Evolutionary conservation across 2,329 filamentous ascomycete species (phyloP).

Genomic region (Oidium heveae): DNA sequence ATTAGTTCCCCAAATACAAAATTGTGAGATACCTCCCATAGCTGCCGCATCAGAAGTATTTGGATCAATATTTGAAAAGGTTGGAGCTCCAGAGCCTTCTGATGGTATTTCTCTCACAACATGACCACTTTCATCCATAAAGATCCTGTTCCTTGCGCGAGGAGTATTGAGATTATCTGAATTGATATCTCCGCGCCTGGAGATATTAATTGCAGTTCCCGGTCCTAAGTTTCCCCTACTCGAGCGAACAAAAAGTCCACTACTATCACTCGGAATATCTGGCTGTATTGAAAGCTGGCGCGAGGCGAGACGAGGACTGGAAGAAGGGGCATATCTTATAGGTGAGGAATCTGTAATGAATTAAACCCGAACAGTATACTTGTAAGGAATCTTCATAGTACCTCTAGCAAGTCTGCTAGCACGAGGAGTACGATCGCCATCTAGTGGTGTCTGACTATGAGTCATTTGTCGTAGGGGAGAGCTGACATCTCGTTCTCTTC

Average conservation of each 20-base stretch:
- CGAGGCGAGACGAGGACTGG: conserved; percentile 44
- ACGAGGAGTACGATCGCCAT: conserved; percentile 45
- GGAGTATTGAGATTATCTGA: conserved; percentile 42
- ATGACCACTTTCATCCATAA: conserved; percentile 29
- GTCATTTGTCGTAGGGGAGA: conserved; percentile 34
- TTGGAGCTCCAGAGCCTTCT: conserved; percentile 30
- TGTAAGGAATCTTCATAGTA: conserved; percentile 16
- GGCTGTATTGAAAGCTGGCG: conserved; percentile 28
- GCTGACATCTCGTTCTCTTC: conserved; percentile 23
- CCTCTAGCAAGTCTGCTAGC: conserved; percentile 33
- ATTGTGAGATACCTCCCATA: conserved; percentile 56
- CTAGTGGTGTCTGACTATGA: conserved; percentile 26
- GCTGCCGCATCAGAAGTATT: conserved; percentile 79
- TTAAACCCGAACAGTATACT: background rate
- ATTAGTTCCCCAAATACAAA: conserved; percentile 91
- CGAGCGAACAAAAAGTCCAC: conserved; percentile 59
- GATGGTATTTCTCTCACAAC: conserved; percentile 27
- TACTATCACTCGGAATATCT: conserved; percentile 59
- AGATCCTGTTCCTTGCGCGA: conserved; percentile 25
- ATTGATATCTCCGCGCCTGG: conserved; percentile 65
- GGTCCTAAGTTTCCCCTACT: conserved; percentile 23
- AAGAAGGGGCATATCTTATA: conserved; percentile 73
- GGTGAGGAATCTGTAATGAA: conserved; percentile 61
- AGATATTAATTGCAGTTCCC: conserved; percentile 25
- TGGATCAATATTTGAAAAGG: conserved; percentile 41